Percentiles rank a stretch among this genome's conserved stretches.
These are phyloP conservation scores for Talaromyces stipitatus DNA, from an alignment of 495 filamentous ascomycete species.

Conservation along the genomic window DNA sequence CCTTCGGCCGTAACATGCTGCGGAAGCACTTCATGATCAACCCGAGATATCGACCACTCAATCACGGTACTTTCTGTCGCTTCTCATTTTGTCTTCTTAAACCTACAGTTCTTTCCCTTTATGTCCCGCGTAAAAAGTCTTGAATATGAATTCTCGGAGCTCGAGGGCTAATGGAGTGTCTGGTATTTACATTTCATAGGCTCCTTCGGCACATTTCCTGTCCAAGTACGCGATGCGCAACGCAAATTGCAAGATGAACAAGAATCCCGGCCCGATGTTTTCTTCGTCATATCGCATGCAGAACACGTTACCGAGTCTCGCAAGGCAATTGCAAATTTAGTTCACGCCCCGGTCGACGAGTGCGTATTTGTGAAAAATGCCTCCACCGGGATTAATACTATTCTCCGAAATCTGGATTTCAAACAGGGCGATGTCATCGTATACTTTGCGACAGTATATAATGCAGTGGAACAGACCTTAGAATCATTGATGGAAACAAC, in stretches of 20 bases:
- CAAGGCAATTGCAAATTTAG: slow-evolving; percentile 49
- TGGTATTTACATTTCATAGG: slow-evolving; percentile 32
- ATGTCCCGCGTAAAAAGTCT: neutral
- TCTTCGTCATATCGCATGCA: slow-evolving; percentile 58
- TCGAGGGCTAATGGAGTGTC: slow-evolving; percentile 1
- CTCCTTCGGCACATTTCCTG: slow-evolving; percentile 73
- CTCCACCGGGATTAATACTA: slow-evolving; percentile 70
- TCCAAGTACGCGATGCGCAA: slow-evolving; percentile 46
- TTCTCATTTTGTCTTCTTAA: neutral
- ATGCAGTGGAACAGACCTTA: slow-evolving; percentile 62
- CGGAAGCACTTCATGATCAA: slow-evolving; percentile 63
- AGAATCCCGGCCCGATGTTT: slow-evolving; percentile 64
- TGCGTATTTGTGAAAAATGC: slow-evolving; percentile 77
- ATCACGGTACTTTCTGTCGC: slow-evolving; percentile 56
- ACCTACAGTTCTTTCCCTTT: neutral
- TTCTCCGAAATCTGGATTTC: slow-evolving; percentile 63
- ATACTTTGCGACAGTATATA: slow-evolving; percentile 69
- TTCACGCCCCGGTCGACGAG: slow-evolving; percentile 54
- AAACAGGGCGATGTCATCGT: slow-evolving; percentile 54
- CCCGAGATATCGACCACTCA: slow-evolving; percentile 61
- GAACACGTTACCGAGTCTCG: slow-evolving; percentile 56
- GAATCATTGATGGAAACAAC: slow-evolving; percentile 58
- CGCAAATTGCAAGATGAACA: slow-evolving; percentile 47
- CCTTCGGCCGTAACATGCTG: slow-evolving; percentile 54
- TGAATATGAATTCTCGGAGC: no score